Conservation (phyloP, 495 filamentous ascomycete species). For the Acidomyces sp. region DNA sequence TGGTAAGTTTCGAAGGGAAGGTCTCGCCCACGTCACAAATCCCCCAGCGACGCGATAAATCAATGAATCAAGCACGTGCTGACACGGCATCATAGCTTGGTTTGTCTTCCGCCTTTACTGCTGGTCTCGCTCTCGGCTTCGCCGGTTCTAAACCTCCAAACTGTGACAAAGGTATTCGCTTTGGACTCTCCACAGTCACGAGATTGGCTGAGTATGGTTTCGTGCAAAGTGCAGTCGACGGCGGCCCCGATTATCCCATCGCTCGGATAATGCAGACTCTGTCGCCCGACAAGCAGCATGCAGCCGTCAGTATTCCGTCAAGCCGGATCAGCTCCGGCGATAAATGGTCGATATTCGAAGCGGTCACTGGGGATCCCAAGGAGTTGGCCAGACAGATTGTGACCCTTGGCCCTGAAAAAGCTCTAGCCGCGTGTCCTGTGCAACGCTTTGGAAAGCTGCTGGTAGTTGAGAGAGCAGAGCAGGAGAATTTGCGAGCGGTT, state of each 20-base stretch:
- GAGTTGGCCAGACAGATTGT: conserved; percentile 21
- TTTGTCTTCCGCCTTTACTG: conserved; percentile 15
- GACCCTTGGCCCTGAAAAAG: conserved; percentile 8
- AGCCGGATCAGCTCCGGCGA: conserved; percentile 15
- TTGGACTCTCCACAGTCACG: conserved; percentile 12
- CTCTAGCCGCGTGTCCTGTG: conserved; percentile 13
- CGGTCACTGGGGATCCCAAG: conserved; percentile 17
- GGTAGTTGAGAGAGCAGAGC: conserved; percentile 15
- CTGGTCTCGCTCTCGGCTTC: conserved; percentile 17
- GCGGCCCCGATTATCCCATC: conserved; percentile 14
- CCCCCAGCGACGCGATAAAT: no score
- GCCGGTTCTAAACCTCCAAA: conserved; percentile 9
- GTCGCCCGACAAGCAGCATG: not conserved
- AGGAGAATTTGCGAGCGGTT: conserved; percentile 16
- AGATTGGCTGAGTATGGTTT: conserved; percentile 11
- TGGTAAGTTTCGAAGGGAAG: conserved; percentile 7
- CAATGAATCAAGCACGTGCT: no score
- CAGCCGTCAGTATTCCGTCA: conserved; percentile 17
- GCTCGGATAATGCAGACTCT: conserved; percentile 12
- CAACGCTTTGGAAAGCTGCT: conserved; percentile 10
- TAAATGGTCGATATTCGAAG: conserved; percentile 19
- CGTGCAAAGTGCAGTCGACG: conserved; percentile 4
- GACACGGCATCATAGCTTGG: conserved; percentile 12
- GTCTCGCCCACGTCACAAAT: not conserved
- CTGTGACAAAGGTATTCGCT: conserved; percentile 10